Evolutionary conservation across 305 asterid species (phyloP).

Genomic region (Fraxinus paxiana): DNA sequence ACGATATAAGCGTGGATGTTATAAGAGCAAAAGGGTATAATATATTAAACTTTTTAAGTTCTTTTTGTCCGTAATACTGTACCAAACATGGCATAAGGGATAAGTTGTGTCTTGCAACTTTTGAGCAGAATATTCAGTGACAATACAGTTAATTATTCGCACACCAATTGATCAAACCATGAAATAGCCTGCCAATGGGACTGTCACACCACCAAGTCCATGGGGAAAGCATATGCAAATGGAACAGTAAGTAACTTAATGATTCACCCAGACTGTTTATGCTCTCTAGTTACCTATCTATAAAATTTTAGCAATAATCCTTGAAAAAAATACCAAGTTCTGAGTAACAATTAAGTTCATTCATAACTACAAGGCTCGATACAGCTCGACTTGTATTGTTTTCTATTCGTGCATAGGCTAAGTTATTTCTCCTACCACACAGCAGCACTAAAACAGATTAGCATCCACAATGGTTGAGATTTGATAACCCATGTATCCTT

Average conservation of each 20-base stretch:
- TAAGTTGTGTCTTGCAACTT: neutral
- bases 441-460: neutral
- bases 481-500: neutral
- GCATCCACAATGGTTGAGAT: neutral
- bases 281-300: neutral
- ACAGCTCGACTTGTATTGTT: neutral
- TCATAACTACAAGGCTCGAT: neutral
- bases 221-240: neutral
- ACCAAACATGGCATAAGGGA: neutral
- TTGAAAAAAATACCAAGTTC: neutral
- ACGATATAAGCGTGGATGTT: slow-evolving; percentile 6
- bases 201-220: neutral
- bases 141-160: neutral
- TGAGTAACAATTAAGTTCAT: neutral
- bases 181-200: neutral
- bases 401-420: neutral
- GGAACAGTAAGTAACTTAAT: neutral
- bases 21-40: neutral
- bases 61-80: neutral
- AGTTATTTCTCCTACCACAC: neutral
- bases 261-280: neutral
- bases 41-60: neutral
- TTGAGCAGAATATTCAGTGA: neutral
- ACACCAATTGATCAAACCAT: neutral
- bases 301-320: neutral